Conservation (phyloP, 1,139 yeast species). For the Pichia sp. region DNA sequence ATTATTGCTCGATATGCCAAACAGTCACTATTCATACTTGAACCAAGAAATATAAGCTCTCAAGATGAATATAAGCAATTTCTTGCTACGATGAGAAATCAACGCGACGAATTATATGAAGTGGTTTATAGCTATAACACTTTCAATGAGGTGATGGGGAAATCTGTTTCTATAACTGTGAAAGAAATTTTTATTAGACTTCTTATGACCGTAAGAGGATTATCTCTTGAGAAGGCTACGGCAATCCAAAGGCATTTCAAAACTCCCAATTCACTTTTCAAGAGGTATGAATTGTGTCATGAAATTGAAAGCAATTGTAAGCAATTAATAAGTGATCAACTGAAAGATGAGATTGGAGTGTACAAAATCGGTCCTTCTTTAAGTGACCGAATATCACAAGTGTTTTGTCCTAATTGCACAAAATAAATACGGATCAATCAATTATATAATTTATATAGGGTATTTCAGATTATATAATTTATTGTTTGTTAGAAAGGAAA, state of each 20-base stretch:
- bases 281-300: conserved; percentile 14
- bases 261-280: conserved; percentile 53
- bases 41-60: conserved; percentile 40
- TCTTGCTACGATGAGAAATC: conserved; percentile 34
- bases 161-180: conserved; percentile 62
- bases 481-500: conserved; percentile 15
- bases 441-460: too few species aligned
- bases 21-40: conserved; percentile 36
- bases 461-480: too few species aligned
- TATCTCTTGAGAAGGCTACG: conserved; percentile 78
- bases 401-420: background rate
- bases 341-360: conserved; percentile 48
- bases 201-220: conserved; percentile 74
- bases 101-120: conserved; percentile 30
- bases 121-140: conserved; percentile 59
- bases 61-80: conserved; percentile 44
- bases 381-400: conserved; percentile 30
- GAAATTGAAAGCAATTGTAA: conserved; percentile 23
- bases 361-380: conserved; percentile 30
- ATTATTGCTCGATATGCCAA: conserved; percentile 32
- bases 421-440: background rate
- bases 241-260: conserved; percentile 59
- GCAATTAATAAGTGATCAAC: conserved; percentile 34
- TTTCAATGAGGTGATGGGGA: conserved; percentile 65
- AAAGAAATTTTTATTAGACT: conserved; percentile 68